Conservation (phyloP, 1,284 basidiomycete genomes). For the Apiotrichum porosum region DNA sequence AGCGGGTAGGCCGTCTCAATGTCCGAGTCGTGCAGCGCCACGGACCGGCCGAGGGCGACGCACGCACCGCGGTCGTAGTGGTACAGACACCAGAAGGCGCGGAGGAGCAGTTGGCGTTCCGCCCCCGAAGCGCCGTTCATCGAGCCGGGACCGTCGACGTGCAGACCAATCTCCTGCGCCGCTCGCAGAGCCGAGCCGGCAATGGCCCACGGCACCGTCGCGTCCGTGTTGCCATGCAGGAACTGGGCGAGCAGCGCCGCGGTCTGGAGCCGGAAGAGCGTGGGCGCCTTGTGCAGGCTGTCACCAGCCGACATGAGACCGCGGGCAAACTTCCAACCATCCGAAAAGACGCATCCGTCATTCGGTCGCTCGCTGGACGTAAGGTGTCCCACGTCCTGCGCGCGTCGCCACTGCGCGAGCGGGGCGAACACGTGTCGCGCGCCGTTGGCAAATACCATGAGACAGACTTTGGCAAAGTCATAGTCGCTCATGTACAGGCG, state of each 20-base stretch:
- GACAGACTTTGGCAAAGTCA: slow-evolving; percentile 62
- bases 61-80: slow-evolving; percentile 58
- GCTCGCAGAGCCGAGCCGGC: slow-evolving; percentile 64
- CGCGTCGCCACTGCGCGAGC: not conserved
- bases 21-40: slow-evolving; percentile 67
- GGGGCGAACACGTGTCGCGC: slow-evolving; percentile 57
- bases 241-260: slow-evolving; percentile 49
- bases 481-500: slow-evolving; percentile 58
- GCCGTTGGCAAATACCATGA: slow-evolving; percentile 69
- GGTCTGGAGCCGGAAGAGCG: slow-evolving; percentile 66
- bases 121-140: slow-evolving; percentile 54
- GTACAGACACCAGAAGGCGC: slow-evolving; percentile 44
- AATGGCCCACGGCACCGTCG: slow-evolving; percentile 65
- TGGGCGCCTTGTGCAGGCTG: slow-evolving; percentile 55
- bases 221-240: slow-evolving; percentile 58
- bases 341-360: slow-evolving; percentile 49
- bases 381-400: slow-evolving; percentile 23
- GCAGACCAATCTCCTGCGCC: slow-evolving; percentile 50
- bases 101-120: slow-evolving; percentile 50
- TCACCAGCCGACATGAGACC: slow-evolving; percentile 58
- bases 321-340: slow-evolving; percentile 69
- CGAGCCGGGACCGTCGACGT: slow-evolving; percentile 53
- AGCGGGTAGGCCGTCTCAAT: slow-evolving; percentile 69
- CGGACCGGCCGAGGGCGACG: not conserved
- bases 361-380: slow-evolving; percentile 26